phyloP scores from a whole-genome alignment of 2,329 filamentous ascomycete genomes.

The Fusarium praegraminearum region DNA sequence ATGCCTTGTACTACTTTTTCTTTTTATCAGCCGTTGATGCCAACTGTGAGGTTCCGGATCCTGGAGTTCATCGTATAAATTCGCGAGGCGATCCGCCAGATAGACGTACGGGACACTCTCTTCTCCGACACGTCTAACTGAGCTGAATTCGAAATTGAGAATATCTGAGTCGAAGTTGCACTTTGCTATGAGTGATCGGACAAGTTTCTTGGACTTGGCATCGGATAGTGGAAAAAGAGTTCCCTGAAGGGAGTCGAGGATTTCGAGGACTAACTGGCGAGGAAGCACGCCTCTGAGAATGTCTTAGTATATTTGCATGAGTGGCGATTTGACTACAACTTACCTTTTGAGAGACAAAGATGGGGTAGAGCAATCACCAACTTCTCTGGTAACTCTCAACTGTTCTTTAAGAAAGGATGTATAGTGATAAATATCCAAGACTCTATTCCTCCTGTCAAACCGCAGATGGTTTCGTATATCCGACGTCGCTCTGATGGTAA shows the following conservation, averaged over 20 bases:
- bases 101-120: not conserved
- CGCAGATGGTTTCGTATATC: not conserved
- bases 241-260: not conserved
- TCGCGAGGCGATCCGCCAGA: not conserved
- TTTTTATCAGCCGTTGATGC: not conserved
- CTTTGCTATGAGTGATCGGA: rapidly evolving
- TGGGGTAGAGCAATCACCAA: rapidly evolving
- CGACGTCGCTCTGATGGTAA: not conserved
- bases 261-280: not conserved
- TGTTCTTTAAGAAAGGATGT: not conserved
- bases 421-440: constrained; percentile 3
- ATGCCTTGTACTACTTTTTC: not conserved
- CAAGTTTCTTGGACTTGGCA: not conserved
- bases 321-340: rapidly evolving
- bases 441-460: not conserved
- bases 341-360: not conserved
- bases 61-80: not conserved
- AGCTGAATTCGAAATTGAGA: not conserved
- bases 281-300: not conserved
- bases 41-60: not conserved
- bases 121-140: not conserved
- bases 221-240: not conserved
- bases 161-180: constrained; percentile 3
- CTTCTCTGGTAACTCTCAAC: not conserved
- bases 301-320: not conserved